Conservation (phyloP, 768 basidiomycete genomes). For the Trametes villosa region DNA sequence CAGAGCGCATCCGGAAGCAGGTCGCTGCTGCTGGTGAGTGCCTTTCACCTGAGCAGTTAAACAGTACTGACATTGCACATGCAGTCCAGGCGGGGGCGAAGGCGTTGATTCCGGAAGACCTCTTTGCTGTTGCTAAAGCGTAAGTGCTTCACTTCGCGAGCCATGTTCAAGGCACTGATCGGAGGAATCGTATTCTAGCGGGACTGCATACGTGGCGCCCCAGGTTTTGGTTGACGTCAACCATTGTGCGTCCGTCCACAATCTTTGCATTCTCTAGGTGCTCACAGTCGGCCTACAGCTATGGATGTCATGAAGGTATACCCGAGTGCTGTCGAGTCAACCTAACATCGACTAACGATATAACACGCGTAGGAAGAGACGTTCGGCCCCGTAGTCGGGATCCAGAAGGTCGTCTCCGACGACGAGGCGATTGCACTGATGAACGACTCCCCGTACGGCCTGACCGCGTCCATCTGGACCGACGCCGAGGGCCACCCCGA, state of each 20-base stretch:
- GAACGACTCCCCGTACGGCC: constrained; percentile 95
- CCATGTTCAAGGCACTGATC: not conserved
- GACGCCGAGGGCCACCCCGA: constrained; percentile 59
- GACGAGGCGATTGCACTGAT: constrained; percentile 88
- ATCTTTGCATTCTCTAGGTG: constrained; percentile 9
- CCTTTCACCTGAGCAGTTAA: not conserved
- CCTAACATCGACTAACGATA: not conserved
- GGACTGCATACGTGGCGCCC: constrained; percentile 86
- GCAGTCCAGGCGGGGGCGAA: constrained; percentile 80
- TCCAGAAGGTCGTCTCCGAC: constrained; percentile 88
- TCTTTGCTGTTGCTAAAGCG: constrained; percentile 71
- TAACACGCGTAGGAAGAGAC: constrained; percentile 67
- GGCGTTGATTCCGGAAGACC: constrained; percentile 66
- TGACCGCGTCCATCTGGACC: constrained; percentile 97
- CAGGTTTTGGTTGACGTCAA: constrained; percentile 90
- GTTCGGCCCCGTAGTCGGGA: constrained; percentile 92
- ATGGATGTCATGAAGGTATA: constrained; percentile 93
- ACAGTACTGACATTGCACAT: not conserved
- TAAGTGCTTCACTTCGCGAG: constrained; percentile 40
- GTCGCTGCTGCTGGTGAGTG: constrained; percentile 77
- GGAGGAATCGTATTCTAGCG: constrained; percentile 44
- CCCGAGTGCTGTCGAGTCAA: not conserved
- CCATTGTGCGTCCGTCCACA: constrained; percentile 62
- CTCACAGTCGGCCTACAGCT: constrained; percentile 42
- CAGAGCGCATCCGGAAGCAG: constrained; percentile 84